These are phyloP conservation scores for Linnemannia schmuckeri DNA, from an alignment of 192 early-diverging fungal species.

Conservation along the genomic window DNA sequence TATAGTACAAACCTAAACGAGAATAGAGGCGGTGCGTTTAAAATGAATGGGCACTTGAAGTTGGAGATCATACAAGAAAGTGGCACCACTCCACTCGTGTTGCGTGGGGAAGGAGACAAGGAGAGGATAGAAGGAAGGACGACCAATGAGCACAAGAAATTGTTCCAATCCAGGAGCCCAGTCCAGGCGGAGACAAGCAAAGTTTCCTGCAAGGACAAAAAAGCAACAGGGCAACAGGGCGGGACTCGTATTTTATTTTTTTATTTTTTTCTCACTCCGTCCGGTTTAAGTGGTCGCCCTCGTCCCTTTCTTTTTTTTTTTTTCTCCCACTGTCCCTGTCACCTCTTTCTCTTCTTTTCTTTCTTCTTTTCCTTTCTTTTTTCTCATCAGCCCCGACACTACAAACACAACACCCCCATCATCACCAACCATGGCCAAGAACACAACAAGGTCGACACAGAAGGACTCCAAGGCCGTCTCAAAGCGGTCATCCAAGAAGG, in stretches of 20 bases:
- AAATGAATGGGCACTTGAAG: not conserved
- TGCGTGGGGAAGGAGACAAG: not conserved
- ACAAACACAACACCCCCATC: not conserved
- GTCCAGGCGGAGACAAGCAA: not conserved
- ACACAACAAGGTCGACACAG: slow-evolving; percentile 12
- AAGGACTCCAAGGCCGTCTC: slow-evolving; percentile 24
- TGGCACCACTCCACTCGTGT: slow-evolving; percentile 1
- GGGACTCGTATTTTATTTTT: not conserved
- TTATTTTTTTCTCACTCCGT: not conserved
- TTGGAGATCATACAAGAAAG: not conserved
- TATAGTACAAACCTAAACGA: not conserved
- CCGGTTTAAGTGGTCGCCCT: not conserved
- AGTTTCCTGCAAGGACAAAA: too few species aligned
- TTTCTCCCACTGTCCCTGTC: not conserved
- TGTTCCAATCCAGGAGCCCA: not conserved
- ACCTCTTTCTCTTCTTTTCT: slow-evolving; percentile 18
- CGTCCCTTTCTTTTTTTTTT: slow-evolving; percentile 9
- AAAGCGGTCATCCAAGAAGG: slow-evolving; percentile 40
- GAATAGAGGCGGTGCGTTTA: not conserved
- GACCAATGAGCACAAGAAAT: too few species aligned
- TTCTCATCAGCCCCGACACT: slow-evolving; percentile 1
- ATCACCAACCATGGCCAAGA: slow-evolving; percentile 25
- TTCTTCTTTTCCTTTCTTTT: not conserved
- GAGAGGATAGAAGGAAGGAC: too few species aligned
- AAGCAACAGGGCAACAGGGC: too few species aligned